These are phyloP conservation scores for Candida multigemmis DNA, from an alignment of 805 yeast species.

Conservation along the genomic window DNA sequence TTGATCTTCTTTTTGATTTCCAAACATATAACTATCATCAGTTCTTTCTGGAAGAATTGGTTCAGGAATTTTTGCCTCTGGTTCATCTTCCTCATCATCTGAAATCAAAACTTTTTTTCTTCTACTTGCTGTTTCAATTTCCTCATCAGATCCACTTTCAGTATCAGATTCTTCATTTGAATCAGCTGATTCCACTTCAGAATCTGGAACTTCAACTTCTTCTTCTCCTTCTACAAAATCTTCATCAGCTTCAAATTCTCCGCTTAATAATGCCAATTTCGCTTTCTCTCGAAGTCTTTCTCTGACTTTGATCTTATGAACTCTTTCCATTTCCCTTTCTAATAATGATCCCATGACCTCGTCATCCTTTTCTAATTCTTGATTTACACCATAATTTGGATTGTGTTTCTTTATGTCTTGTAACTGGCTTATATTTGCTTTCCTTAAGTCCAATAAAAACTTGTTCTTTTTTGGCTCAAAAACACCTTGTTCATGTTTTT, in stretches of 20 bases:
- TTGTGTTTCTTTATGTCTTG: constrained; percentile 8
- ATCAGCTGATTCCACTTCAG: constrained; percentile 7
- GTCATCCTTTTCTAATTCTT: constrained; percentile 33
- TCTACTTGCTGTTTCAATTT: constrained; percentile 4
- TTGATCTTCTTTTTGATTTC: constrained; percentile 5
- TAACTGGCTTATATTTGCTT: constrained; percentile 38
- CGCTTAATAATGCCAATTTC: constrained; percentile 18
- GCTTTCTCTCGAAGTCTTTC: constrained; percentile 32
- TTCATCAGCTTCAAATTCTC: constrained; percentile 14
- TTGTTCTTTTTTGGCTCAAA: constrained; percentile 2
- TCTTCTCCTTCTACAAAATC: constrained; percentile 9
- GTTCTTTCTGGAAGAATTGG: constrained; percentile 4
- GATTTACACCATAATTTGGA: constrained; percentile 18
- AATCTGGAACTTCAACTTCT: constrained; percentile 10
- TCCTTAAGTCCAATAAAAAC: constrained; percentile 6
- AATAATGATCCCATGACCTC: constrained; percentile 35
- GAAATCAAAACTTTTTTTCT: constrained; percentile 4
- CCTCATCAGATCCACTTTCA: constrained; percentile 8
- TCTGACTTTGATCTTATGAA: constrained; percentile 31
- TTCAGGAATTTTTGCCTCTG: neutral
- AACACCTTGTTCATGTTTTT: constrained; percentile 1
- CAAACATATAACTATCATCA: constrained; percentile 23
- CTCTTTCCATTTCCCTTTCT: constrained; percentile 44
- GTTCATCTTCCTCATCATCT: constrained; percentile 10
- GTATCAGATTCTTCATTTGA: constrained; percentile 10